Evolutionary conservation across 805 yeast species (phyloP).

Genomic region (Suhomyces prunicola): DNA sequence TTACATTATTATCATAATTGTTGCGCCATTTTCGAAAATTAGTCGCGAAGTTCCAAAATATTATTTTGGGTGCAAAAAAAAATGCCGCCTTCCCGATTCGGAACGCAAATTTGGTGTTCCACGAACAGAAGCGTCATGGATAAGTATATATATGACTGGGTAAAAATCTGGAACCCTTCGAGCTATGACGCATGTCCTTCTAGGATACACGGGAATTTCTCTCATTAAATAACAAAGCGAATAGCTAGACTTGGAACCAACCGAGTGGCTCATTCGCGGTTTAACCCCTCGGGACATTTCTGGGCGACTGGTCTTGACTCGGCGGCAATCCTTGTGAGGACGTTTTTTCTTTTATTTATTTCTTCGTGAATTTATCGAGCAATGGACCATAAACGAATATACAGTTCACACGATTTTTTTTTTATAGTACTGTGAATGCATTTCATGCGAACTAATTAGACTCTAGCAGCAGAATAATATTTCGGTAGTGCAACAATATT

Average conservation of each 20-base stretch:
- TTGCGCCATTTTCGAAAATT: background rate
- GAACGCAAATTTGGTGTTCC: background rate
- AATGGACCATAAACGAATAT: background rate
- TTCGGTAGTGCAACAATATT: background rate
- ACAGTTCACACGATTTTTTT: background rate
- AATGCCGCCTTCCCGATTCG: background rate
- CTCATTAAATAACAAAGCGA: background rate
- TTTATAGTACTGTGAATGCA: background rate
- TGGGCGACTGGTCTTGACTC: background rate
- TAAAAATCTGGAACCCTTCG: background rate
- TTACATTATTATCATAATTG: background rate
- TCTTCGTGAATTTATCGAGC: background rate
- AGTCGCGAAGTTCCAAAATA: background rate
- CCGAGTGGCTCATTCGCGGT: background rate
- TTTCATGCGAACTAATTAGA: background rate
- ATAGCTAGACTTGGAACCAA: background rate
- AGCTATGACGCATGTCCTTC: background rate
- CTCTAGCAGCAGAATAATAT: background rate
- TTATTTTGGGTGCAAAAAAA: constrained; percentile 1
- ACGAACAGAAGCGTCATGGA: background rate
- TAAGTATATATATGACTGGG: background rate
- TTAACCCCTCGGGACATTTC: background rate
- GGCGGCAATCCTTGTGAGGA: background rate
- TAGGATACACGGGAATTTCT: background rate
- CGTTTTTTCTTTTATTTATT: background rate